These are phyloP conservation scores for Neurospora tetrasperma DNA, from an alignment of 495 filamentous ascomycete species.

Conservation along the genomic window DNA sequence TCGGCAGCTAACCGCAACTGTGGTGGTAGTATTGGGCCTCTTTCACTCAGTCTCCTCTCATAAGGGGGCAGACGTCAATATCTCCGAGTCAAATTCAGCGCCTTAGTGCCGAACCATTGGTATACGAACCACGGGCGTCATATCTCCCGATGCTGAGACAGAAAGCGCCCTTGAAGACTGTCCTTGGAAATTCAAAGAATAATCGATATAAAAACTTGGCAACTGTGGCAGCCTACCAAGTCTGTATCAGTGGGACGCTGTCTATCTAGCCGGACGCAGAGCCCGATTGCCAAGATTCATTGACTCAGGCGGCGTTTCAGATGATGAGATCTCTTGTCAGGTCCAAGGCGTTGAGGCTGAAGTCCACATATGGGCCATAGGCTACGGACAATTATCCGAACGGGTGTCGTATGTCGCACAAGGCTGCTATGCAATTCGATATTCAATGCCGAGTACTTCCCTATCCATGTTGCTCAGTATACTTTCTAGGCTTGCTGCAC, in stretches of 20 bases:
- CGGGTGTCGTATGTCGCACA: neutral
- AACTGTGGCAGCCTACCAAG: neutral
- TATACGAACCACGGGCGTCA: neutral
- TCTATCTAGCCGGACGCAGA: neutral
- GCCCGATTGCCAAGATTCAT: neutral
- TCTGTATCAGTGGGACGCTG: neutral
- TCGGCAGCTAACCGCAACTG: neutral
- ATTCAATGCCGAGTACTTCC: neutral
- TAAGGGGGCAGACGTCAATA: neutral
- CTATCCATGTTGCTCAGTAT: neutral
- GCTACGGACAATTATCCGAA: neutral
- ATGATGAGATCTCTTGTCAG: neutral
- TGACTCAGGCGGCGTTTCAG: neutral
- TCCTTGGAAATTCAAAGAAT: neutral
- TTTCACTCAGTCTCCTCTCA: neutral
- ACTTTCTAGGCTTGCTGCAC: neutral
- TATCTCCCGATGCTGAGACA: neutral
- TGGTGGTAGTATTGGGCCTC: neutral
- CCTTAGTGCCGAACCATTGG: neutral
- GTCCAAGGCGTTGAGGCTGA: neutral
- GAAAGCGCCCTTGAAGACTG: neutral
- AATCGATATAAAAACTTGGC: neutral
- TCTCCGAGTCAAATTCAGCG: neutral
- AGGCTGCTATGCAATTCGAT: neutral
- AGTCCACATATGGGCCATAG: neutral